Conservation (phyloP, 345 rosid genomes). For the Linum tenue region DNA sequence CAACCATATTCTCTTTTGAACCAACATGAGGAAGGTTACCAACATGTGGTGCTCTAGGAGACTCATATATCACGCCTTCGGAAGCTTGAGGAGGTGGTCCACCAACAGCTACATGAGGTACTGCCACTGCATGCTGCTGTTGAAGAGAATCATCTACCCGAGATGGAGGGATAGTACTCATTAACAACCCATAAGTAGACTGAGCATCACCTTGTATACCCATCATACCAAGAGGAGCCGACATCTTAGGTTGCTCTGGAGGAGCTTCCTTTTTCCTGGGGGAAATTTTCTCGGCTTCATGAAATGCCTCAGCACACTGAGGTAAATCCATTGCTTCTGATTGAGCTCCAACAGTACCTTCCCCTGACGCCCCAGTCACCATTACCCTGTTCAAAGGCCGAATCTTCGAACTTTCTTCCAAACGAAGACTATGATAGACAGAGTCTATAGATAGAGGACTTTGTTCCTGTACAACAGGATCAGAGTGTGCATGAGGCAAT, state of each 20-base stretch:
- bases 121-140: slow-evolving; percentile 17
- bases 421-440: slow-evolving; percentile 36
- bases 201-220: slow-evolving; percentile 22
- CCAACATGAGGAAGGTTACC: slow-evolving; percentile 20
- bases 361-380: slow-evolving; percentile 29
- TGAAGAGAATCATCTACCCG: slow-evolving; percentile 23
- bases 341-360: slow-evolving; percentile 21
- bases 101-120: slow-evolving; percentile 17
- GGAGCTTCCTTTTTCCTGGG: slow-evolving; percentile 19
- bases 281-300: slow-evolving; percentile 17
- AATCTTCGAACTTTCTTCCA: slow-evolving; percentile 28
- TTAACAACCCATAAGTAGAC: slow-evolving; percentile 19
- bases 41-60: slow-evolving; percentile 23
- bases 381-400: slow-evolving; percentile 20
- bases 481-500: slow-evolving; percentile 64
- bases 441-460: slow-evolving; percentile 22
- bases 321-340: slow-evolving; percentile 21
- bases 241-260: slow-evolving; percentile 19
- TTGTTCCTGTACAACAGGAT: slow-evolving; percentile 36
- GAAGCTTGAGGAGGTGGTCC: slow-evolving; percentile 25
- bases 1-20: slow-evolving; percentile 25
- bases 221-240: slow-evolving; percentile 20
- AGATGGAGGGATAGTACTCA: slow-evolving; percentile 23
- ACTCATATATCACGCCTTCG: slow-evolving; percentile 25
- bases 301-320: slow-evolving; percentile 21